Percentiles rank a stretch among this genome's conserved stretches.
phyloP scores from a whole-genome alignment of 169 alveolate genomes.

The Eimeria maxima region DNA sequence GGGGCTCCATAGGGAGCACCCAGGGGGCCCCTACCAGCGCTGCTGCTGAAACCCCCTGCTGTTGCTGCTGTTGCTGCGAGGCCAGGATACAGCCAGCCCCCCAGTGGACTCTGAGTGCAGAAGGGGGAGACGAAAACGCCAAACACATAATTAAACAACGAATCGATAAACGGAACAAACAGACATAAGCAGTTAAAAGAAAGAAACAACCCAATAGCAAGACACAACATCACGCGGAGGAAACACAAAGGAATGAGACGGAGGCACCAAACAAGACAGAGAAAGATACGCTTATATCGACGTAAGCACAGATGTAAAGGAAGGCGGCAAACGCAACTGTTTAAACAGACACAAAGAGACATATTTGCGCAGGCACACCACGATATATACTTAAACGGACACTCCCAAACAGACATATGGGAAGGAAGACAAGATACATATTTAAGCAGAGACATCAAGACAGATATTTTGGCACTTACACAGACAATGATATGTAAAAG shows the following conservation, averaged over 20 bases:
- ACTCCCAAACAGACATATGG: too few relatives aligned
- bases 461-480: too few relatives aligned
- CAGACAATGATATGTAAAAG: too few relatives aligned
- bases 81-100: not conserved
- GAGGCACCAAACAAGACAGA: not conserved
- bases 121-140: not conserved
- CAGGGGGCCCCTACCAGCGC: not conserved
- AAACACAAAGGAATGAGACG: not conserved
- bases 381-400: too few relatives aligned
- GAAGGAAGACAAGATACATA: too few relatives aligned
- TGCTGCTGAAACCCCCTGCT: conserved; percentile 15
- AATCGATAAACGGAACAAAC: not conserved
- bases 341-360: too few relatives aligned
- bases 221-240: not conserved
- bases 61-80: conserved; percentile 14
- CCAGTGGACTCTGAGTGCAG: not conserved
- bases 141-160: not conserved
- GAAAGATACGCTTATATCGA: not conserved
- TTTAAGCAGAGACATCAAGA: too few relatives aligned
- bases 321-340: too few relatives aligned
- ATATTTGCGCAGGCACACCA: too few relatives aligned
- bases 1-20: not conserved
- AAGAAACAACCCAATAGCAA: not conserved
- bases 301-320: not conserved
- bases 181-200: not conserved